Conservation (phyloP, 1,139 yeast genomes). For the Geotrichum macrosporum region DNA sequence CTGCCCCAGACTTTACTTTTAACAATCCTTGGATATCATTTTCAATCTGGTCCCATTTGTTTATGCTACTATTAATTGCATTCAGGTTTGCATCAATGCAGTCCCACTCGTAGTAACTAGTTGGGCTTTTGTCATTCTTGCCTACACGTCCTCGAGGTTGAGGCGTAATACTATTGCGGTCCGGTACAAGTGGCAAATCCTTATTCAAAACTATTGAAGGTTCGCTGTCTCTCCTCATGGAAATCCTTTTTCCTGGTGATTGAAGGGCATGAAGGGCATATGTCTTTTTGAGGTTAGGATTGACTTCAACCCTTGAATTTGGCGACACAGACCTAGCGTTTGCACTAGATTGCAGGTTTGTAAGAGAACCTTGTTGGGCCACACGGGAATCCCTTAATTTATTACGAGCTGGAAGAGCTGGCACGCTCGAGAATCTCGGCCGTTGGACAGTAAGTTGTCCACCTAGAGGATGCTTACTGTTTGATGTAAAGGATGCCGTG, state of each 20-base stretch:
- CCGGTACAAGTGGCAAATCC: conserved; percentile 12
- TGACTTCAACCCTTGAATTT: neutral
- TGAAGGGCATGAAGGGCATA: too few species aligned
- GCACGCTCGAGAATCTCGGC: neutral
- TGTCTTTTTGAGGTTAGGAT: too few species aligned
- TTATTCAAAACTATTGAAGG: conserved; percentile 5
- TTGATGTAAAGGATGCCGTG: neutral
- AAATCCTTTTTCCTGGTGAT: neutral
- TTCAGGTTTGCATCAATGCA: conserved; percentile 26
- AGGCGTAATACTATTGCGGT: neutral
- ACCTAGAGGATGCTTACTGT: neutral
- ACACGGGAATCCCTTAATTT: neutral
- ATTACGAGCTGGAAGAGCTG: neutral
- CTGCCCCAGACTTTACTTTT: too few species aligned
- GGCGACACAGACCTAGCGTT: neutral
- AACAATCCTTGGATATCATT: conserved; percentile 18
- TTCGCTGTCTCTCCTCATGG: conserved; percentile 5
- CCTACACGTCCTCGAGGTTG: conserved; percentile 7
- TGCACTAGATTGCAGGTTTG: too few species aligned
- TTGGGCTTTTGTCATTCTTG: conserved; percentile 3
- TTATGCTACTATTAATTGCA: conserved; percentile 22
- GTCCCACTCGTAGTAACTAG: conserved; percentile 28
- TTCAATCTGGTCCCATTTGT: conserved; percentile 20
- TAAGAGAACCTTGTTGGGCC: too few species aligned
- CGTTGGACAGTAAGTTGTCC: neutral